These are phyloP conservation scores for Neurospora intermedia DNA, from an alignment of 495 filamentous ascomycete genomes.

Conservation along the genomic window DNA sequence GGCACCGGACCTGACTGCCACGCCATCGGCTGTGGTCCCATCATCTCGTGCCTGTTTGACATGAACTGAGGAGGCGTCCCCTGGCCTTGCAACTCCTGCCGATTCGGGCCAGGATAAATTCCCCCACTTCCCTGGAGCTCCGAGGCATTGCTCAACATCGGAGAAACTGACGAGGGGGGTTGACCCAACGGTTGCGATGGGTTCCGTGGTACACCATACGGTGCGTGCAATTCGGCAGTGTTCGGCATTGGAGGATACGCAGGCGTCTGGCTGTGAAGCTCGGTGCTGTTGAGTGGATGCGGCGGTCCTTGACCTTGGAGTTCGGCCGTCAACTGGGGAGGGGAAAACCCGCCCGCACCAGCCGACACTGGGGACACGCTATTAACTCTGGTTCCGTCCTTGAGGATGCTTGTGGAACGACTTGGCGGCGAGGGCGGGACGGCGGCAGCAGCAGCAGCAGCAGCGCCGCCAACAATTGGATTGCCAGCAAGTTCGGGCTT, in stretches of 20 bases:
- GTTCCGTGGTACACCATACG: not conserved
- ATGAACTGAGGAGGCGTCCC: not conserved
- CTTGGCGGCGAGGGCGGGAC: constrained; percentile 16
- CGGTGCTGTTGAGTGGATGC: constrained; percentile 9
- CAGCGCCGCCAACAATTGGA: not conserved
- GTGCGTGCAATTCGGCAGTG: constrained; percentile 10
- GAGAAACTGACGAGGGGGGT: not conserved
- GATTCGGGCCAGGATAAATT: constrained; percentile 4
- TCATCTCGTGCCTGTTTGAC: constrained; percentile 10
- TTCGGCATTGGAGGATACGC: constrained; percentile 9
- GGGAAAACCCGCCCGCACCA: constrained; percentile 10
- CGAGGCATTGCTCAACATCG: not conserved
- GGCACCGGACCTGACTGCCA: constrained; percentile 33
- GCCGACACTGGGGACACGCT: constrained; percentile 32
- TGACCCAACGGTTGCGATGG: not conserved
- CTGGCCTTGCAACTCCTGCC: constrained; percentile 8
- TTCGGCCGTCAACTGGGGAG: constrained; percentile 20
- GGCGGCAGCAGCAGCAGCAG: not conserved
- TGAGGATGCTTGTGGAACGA: constrained; percentile 20
- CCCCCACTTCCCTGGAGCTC: constrained; percentile 15
- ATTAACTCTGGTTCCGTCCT: constrained; percentile 13
- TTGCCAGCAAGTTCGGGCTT: constrained; percentile 28
- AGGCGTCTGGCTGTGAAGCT: constrained; percentile 10
- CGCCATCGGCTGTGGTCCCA: constrained; percentile 15
- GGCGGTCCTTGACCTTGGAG: constrained; percentile 19